phyloP scores from a whole-genome alignment of 176 grass and related monocot species.

The Lolium multiflorum region DNA sequence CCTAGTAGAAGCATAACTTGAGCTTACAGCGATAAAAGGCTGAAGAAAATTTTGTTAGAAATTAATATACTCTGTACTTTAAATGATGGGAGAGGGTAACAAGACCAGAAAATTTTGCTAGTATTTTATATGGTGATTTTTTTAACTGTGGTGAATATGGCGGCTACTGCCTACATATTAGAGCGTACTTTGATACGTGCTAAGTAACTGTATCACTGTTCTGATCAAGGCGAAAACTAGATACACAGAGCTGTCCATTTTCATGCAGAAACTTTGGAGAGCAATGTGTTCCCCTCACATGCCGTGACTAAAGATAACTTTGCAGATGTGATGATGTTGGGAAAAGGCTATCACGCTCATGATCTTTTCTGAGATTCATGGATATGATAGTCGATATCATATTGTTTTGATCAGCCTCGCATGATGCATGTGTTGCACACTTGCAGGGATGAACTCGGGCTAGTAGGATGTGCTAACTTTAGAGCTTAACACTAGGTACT shows the following conservation, averaged over 20 bases:
- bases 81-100: neutral
- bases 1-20: neutral
- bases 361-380: slow-evolving; percentile 24
- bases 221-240: neutral
- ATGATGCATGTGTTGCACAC: slow-evolving; percentile 20
- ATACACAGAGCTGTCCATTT: neutral
- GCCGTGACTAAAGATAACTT: slow-evolving; percentile 4
- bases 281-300: neutral
- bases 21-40: neutral
- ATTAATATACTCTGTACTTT: neutral
- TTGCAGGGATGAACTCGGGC: slow-evolving; percentile 15
- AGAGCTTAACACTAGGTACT: neutral
- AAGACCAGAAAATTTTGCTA: neutral
- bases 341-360: slow-evolving; percentile 18
- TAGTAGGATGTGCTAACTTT: neutral
- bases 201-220: neutral
- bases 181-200: neutral
- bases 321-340: slow-evolving; percentile 11
- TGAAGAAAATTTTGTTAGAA: neutral
- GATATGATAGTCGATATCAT: neutral
- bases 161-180: too few species aligned
- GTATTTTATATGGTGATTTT: neutral
- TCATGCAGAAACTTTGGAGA: slow-evolving; percentile 6
- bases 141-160: neutral
- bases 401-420: slow-evolving; percentile 14